Evolutionary conservation across 495 filamentous ascomycete species (phyloP).

Genomic region (Tuber melanosporum): DNA sequence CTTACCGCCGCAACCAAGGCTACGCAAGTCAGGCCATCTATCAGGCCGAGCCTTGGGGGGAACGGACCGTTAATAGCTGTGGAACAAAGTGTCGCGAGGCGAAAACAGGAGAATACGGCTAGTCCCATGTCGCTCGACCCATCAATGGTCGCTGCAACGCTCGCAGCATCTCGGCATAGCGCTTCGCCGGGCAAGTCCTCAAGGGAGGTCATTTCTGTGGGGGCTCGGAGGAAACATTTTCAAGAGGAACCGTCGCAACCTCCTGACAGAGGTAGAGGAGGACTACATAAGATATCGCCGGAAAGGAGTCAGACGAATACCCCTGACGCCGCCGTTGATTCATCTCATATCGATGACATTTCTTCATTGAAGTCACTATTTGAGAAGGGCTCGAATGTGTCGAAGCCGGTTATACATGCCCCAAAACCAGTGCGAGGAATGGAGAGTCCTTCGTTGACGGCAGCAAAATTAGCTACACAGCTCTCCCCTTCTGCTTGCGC

Average conservation of each 20-base stretch:
- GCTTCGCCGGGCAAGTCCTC: neutral
- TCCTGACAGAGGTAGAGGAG: neutral
- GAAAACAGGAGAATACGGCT: neutral
- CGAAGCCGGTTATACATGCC: constrained; percentile 26
- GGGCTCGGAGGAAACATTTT: constrained; percentile 15
- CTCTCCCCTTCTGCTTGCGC: constrained; percentile 19
- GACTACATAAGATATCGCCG: neutral
- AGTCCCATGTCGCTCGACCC: neutral
- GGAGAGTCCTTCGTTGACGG: constrained; percentile 35
- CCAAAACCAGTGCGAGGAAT: constrained; percentile 20
- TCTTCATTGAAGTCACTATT: constrained; percentile 26
- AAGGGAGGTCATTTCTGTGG: constrained; percentile 10
- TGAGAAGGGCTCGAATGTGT: constrained; percentile 22
- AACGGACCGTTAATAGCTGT: neutral
- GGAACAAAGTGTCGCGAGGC: constrained; percentile 1
- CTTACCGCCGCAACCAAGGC: neutral
- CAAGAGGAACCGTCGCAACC: neutral
- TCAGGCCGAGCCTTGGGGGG: neutral
- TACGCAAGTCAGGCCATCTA: neutral
- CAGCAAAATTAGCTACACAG: constrained; percentile 34
- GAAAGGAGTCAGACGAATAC: constrained; percentile 2
- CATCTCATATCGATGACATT: constrained; percentile 27
- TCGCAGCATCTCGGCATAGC: neutral
- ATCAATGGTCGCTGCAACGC: constrained; percentile 15
- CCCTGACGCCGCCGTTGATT: constrained; percentile 16